Conservation (phyloP, 2,329 filamentous ascomycete genomes). For the Claviceps quebecensis region DNA sequence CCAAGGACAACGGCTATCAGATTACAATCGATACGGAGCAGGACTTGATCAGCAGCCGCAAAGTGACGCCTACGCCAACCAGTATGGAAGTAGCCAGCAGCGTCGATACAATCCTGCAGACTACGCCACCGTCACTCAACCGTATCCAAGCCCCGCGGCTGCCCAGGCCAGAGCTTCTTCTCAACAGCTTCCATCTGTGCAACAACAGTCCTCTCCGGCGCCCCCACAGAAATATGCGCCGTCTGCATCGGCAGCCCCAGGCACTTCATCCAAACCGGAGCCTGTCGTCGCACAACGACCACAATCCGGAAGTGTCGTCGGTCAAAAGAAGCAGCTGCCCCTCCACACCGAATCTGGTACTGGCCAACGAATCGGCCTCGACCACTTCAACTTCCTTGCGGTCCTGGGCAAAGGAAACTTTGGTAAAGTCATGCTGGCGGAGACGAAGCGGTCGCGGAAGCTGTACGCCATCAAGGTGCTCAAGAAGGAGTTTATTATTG, state of each 20-base stretch:
- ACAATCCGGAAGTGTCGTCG: constrained; percentile 17
- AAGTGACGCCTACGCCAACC: constrained; percentile 23
- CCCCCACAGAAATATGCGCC: constrained; percentile 25
- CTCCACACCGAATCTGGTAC: constrained; percentile 58
- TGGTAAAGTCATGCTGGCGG: constrained; percentile 97
- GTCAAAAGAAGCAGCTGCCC: constrained; percentile 47
- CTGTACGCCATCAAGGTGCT: constrained; percentile 97
- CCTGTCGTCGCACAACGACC: constrained; percentile 18
- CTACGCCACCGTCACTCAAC: constrained; percentile 48
- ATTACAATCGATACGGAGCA: constrained; percentile 21
- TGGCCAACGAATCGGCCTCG: constrained; percentile 76
- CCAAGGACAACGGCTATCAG: constrained; percentile 19
- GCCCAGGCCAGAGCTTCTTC: constrained; percentile 17
- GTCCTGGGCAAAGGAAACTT: constrained; percentile 98
- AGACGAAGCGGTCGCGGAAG: constrained; percentile 84
- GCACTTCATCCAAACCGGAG: constrained; percentile 22
- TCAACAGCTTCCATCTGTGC: constrained; percentile 11
- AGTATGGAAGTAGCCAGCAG: constrained; percentile 22
- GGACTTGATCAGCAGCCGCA: constrained; percentile 20
- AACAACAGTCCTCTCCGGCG: constrained; percentile 19
- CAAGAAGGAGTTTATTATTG: constrained; percentile 99
- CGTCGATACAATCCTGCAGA: constrained; percentile 65
- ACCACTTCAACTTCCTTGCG: constrained; percentile 98
- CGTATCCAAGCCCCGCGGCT: constrained; percentile 24
- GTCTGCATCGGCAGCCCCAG: constrained; percentile 13